Evolutionary conservation across 805 yeast species (phyloP).

Genomic region (Metschnikowia corniflorae): DNA sequence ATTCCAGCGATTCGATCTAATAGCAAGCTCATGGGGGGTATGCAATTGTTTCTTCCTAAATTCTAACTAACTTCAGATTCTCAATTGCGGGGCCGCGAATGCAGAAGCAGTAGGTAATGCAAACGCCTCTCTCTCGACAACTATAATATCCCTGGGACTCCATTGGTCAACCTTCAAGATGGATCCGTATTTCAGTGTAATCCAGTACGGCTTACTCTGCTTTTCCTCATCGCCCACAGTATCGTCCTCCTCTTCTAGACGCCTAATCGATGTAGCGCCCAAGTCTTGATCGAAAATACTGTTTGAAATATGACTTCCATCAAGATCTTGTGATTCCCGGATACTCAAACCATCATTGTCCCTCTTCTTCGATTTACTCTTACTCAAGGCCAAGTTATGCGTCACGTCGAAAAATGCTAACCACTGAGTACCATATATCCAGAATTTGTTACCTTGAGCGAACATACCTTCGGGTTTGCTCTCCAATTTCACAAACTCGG

Average conservation of each 20-base stretch:
- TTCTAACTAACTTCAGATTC: neutral
- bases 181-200: constrained; percentile 72
- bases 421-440: constrained; percentile 92
- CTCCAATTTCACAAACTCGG: constrained; percentile 48
- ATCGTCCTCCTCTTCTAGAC: constrained; percentile 33
- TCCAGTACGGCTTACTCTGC: constrained; percentile 55
- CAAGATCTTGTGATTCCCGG: constrained; percentile 24
- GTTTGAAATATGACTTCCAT: constrained; percentile 13
- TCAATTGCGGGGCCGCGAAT: constrained; percentile 55
- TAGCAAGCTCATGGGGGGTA: too few species aligned
- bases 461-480: constrained; percentile 77
- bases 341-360: constrained; percentile 41
- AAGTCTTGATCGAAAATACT: constrained; percentile 12
- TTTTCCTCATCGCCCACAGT: constrained; percentile 18
- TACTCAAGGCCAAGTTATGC: constrained; percentile 48
- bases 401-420: constrained; percentile 67
- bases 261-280: constrained; percentile 8
- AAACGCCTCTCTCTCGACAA: constrained; percentile 73
- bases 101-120: constrained; percentile 59
- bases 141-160: constrained; percentile 54
- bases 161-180: constrained; percentile 59
- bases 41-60: neutral
- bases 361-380: constrained; percentile 36
- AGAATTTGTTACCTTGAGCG: constrained; percentile 48
- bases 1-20: too few species aligned